Evolutionary conservation across 106 monocot genomes (phyloP), one percentile per base, ranked within the genome.

Genomic region (Posidonia australis): DNA sequence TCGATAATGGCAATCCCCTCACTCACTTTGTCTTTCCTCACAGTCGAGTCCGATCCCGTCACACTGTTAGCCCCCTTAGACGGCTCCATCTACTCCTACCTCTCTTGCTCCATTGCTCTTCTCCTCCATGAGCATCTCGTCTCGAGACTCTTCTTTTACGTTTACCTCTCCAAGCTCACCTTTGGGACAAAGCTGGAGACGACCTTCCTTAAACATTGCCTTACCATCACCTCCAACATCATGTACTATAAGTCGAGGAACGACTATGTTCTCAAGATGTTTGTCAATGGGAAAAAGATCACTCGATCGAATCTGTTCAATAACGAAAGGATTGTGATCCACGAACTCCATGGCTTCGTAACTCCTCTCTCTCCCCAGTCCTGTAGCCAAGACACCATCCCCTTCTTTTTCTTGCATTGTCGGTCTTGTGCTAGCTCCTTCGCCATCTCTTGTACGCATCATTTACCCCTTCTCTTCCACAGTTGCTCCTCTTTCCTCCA

Each of bases 331-430:
- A 65, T 85, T 60, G 69, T 89, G 7, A 73, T 89, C 69, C 89
- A 89, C 67, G 89, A 85, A 67, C 63, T 89, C 56, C 68, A 80
- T 68, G 82, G n/a, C n/a, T n/a, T n/a, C n/a, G n/a, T n/a, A n/a
- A n/a, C n/a, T n/a, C n/a, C n/a, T n/a, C n/a, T n/a, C n/a, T n/a
- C n/a, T n/a, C n/a, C n/a, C n/a, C n/a, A n/a, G n/a, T n/a, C n/a
- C n/a, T n/a, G n/a, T n/a, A 14, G 14, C 54, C 69, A 70, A 26
- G 46, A 44, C 28, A 19, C 46, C n/a, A n/a, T n/a, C n/a, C n/a
- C n/a, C n/a, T n/a, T n/a, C n/a, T n/a, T n/a, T n/a, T n/a, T n/a
- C n/a, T n/a, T n/a, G n/a, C n/a, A n/a, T n/a, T n/a, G n/a, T n/a
- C n/a, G n/a, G n/a, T n/a, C n/a, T n/a, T n/a, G n/a, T n/a, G n/a